Conservation (phyloP, 176 grass and related monocot genomes). For the Oryza nivara region DNA sequence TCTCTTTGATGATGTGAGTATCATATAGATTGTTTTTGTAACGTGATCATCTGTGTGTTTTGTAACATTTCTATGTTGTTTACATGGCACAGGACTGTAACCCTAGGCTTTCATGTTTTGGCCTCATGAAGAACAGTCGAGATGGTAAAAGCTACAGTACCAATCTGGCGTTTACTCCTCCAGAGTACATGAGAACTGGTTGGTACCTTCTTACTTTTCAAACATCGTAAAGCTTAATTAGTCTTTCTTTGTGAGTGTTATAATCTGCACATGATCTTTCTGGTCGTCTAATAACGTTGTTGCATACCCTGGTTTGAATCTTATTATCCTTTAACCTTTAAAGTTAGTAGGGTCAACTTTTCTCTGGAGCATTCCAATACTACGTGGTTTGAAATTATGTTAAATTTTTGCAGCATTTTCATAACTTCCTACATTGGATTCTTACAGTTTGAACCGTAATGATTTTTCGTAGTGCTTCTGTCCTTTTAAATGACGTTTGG, state of each 20-base stretch:
- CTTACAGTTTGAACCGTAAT: background rate
- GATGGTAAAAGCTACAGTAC: slow-evolving; percentile 99
- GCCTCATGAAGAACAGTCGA: slow-evolving; percentile 97
- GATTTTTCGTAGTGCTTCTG: no score
- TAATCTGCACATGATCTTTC: slow-evolving; percentile 15
- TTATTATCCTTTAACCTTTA: slow-evolving; percentile 31
- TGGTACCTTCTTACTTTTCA: slow-evolving; percentile 33
- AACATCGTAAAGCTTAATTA: slow-evolving; percentile 23
- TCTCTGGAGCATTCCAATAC: background rate
- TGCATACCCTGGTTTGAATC: background rate
- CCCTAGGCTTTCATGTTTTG: slow-evolving; percentile 99
- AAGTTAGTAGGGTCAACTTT: background rate
- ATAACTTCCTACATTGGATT: slow-evolving; percentile 1
- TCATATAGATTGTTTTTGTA: slow-evolving; percentile 29
- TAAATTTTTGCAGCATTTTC: slow-evolving; percentile 19
- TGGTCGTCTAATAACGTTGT: background rate
- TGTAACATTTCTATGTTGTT: slow-evolving; percentile 35
- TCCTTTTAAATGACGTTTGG: background rate
- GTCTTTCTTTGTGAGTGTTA: background rate
- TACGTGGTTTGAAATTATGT: slow-evolving; percentile 9
- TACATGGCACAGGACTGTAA: slow-evolving; percentile 72
- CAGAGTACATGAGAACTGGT: slow-evolving; percentile 99
- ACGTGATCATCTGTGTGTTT: slow-evolving; percentile 21
- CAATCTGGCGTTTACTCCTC: slow-evolving; percentile 98
- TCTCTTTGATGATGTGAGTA: slow-evolving; percentile 90